Evolutionary conservation across 163 green algal genomes (phyloP).

Genomic region (Scenedesmus sp.): DNA sequence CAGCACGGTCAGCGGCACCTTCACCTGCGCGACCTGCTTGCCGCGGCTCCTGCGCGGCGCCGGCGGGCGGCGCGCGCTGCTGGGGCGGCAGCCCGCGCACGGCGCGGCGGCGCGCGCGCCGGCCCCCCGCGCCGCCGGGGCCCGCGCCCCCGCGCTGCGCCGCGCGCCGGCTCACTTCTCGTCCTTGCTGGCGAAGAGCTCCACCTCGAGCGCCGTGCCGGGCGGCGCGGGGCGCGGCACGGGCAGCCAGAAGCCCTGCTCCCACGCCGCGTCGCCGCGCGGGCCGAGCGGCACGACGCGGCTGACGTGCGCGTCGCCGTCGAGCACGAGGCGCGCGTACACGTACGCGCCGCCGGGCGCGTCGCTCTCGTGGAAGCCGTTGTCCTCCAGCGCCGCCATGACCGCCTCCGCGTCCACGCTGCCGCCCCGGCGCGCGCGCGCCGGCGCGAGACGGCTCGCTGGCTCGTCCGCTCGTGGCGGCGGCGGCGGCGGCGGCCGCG

Average conservation of each 20-base stretch:
- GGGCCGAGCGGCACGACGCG: conserved; percentile 24
- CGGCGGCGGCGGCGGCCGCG: no score
- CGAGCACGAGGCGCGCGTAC: conserved; percentile 13
- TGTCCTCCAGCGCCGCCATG: conserved; percentile 39
- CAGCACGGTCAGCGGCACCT: conserved; percentile 32
- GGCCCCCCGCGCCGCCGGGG: no score
- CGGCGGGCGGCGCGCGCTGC: not conserved
- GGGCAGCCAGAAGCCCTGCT: conserved; percentile 42
- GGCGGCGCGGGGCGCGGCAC: conserved; percentile 19
- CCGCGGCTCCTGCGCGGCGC: conserved; percentile 27
- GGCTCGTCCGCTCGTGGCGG: no score
- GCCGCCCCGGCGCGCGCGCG: not conserved
- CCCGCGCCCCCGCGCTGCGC: no score
- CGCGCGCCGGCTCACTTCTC: conserved; percentile 33
- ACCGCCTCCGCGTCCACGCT: conserved; percentile 40
- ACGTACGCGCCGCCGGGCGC: conserved; percentile 23
- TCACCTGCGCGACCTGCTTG: conserved; percentile 6
- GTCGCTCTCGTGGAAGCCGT: conserved; percentile 43
- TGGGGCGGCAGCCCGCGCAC: not conserved
- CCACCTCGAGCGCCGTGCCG: conserved; percentile 27
- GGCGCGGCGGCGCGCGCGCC: no score
- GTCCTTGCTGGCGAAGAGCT: conserved; percentile 38
- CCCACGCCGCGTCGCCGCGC: conserved; percentile 24
- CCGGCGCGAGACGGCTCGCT: conserved; percentile 11
- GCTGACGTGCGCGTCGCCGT: not conserved